Conservation (phyloP, 148 eudicot species). For the Camellia japonica region DNA sequence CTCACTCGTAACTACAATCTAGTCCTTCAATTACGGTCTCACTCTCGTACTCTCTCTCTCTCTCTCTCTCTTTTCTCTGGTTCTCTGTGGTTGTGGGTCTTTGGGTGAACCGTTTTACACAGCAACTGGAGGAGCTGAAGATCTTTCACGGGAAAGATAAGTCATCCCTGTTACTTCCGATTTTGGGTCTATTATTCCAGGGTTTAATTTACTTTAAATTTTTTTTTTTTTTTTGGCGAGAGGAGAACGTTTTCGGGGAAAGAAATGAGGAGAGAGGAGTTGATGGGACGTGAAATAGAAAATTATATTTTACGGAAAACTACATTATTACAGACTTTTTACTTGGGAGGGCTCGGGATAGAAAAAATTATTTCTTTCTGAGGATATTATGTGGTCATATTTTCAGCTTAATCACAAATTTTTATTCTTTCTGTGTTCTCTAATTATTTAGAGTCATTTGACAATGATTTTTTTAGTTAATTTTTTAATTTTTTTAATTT, state of each 20-base stretch:
- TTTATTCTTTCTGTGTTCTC: too few relatives aligned
- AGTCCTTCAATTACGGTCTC: neutral
- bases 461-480: too few relatives aligned
- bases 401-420: too few relatives aligned
- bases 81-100: neutral
- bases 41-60: neutral
- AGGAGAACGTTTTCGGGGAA: neutral
- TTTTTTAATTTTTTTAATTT: too few relatives aligned
- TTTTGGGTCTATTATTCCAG: neutral
- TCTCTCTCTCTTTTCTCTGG: neutral
- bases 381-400: too few relatives aligned
- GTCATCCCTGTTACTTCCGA: neutral
- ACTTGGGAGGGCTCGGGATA: too few relatives aligned
- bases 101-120: too few relatives aligned
- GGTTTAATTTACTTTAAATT: neutral
- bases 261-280: neutral
- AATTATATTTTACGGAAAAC: too few relatives aligned
- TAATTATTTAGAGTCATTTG: too few relatives aligned
- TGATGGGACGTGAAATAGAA: constrained; percentile 18
- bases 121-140: neutral
- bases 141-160: constrained; percentile 5
- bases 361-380: too few relatives aligned
- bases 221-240: neutral
- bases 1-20: neutral
- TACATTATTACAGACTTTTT: too few relatives aligned